Conservation (phyloP, 2,329 filamentous ascomycete genomes). For the Aspergillus costaricaensis region DNA sequence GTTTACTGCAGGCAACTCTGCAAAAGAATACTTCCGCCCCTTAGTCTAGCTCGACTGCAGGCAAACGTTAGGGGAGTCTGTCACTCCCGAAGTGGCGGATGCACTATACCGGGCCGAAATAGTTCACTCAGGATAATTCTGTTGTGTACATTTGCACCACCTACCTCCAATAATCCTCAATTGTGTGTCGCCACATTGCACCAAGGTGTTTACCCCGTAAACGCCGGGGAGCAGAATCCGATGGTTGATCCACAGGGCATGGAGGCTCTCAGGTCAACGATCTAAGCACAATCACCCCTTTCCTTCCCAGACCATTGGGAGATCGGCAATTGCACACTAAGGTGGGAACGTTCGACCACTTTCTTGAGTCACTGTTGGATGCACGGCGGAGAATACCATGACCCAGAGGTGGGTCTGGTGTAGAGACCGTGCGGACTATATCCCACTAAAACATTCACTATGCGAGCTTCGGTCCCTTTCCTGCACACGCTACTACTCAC, state of each 20-base stretch:
- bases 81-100: neutral
- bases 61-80: neutral
- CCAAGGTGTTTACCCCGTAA: neutral
- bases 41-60: neutral
- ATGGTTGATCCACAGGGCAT: neutral
- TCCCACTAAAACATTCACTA: neutral
- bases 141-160: neutral
- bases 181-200: neutral
- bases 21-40: conserved; percentile 1
- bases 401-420: neutral
- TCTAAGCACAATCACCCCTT: neutral
- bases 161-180: neutral
- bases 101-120: neutral
- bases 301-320: conserved; percentile 1
- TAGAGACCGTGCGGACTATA: conserved; percentile 4
- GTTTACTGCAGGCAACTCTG: neutral
- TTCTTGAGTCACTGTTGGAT: neutral
- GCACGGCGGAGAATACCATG: neutral
- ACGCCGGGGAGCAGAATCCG: neutral
- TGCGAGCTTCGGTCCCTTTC: conserved; percentile 3
- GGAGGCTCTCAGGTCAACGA: neutral
- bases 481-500: neutral
- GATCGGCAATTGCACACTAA: neutral
- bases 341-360: neutral
- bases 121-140: neutral